Percentiles rank a stretch among this genome's conserved stretches.
These are phyloP conservation scores for Pseudozyma hubeiensis DNA, from an alignment of 1,284 basidiomycete genomes.

Conservation along the genomic window DNA sequence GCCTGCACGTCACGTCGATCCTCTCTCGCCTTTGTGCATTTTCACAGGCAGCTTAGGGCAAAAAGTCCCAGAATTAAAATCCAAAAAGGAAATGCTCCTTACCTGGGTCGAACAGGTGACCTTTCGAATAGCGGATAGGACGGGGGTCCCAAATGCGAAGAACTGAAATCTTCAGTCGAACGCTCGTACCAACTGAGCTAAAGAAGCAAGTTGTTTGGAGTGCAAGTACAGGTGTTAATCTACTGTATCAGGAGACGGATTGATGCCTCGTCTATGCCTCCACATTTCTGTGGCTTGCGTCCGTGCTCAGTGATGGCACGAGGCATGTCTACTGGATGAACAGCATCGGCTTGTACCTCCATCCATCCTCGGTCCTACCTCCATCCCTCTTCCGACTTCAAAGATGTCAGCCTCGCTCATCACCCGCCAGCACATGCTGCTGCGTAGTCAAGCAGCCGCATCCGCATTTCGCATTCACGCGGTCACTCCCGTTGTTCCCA, in stretches of 20 bases:
- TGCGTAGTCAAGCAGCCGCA: conserved; percentile 1
- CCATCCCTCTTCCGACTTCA: background rate
- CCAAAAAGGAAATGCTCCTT: conserved; percentile 37
- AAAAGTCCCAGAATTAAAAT: background rate
- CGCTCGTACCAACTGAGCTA: conserved; percentile 61
- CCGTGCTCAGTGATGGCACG: background rate
- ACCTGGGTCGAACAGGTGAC: conserved; percentile 57
- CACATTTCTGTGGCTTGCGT: background rate
- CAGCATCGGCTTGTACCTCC: background rate
- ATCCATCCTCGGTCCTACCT: background rate
- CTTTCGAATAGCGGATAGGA: conserved; percentile 20
- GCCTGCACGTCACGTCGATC: no score
- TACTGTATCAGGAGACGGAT: no score
- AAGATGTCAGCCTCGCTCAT: conserved; percentile 20
- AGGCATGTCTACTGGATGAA: background rate
- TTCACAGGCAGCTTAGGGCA: background rate
- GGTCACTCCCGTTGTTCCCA: background rate
- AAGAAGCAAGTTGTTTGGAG: conserved; percentile 10
- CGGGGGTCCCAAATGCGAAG: conserved; percentile 23
- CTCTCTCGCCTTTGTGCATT: no score
- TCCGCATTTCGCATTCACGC: background rate
- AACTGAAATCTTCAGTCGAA: conserved; percentile 56
- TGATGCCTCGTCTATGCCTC: conserved; percentile 1
- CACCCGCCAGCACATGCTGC: conserved; percentile 8
- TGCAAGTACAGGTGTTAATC: background rate